These are phyloP conservation scores for Alternaria solani DNA, from an alignment of 2,329 filamentous ascomycete genomes.

Conservation along the genomic window DNA sequence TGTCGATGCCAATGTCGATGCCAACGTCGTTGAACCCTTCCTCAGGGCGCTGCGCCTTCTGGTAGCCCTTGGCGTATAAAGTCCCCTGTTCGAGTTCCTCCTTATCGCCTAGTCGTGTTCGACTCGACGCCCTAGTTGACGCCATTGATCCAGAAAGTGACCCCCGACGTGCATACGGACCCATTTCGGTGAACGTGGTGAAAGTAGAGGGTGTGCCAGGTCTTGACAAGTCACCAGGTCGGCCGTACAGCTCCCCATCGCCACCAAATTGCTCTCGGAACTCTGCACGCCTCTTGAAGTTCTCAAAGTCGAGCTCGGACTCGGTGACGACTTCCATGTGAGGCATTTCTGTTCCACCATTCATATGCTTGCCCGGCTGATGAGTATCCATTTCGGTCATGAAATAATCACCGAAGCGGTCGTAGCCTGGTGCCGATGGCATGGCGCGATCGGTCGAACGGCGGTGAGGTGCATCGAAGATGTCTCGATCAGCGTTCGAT, in stretches of 20 bases:
- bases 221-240: slow-evolving; percentile 62
- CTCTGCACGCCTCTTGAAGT: slow-evolving; percentile 87
- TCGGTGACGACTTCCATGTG: slow-evolving; percentile 92
- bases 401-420: slow-evolving; percentile 76
- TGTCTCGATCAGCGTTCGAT: slow-evolving; percentile 62
- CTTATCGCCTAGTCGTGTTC: slow-evolving; percentile 26
- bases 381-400: slow-evolving; percentile 74
- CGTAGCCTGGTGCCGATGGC: slow-evolving; percentile 65
- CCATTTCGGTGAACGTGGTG: slow-evolving; percentile 33
- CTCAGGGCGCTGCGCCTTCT: slow-evolving; percentile 24
- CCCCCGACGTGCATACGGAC: slow-evolving; percentile 22
- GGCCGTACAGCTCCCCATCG: slow-evolving; percentile 66
- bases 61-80: slow-evolving; percentile 38
- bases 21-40: slow-evolving; percentile 29
- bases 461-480: slow-evolving; percentile 38
- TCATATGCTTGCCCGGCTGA: slow-evolving; percentile 60
- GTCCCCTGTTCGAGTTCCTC: slow-evolving; percentile 35
- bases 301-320: slow-evolving; percentile 83
- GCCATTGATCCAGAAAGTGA: slow-evolving; percentile 21
- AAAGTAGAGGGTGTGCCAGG: slow-evolving; percentile 43
- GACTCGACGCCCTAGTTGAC: slow-evolving; percentile 31
- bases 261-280: slow-evolving; percentile 87
- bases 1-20: slow-evolving; percentile 26
- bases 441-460: slow-evolving; percentile 41
- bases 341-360: slow-evolving; percentile 27